A percentile compares a stretch with the other conserved stretches of the same genome.
phyloP scores from a whole-genome alignment of 768 basidiomycete species.

The Naganishia vishniacii region DNA sequence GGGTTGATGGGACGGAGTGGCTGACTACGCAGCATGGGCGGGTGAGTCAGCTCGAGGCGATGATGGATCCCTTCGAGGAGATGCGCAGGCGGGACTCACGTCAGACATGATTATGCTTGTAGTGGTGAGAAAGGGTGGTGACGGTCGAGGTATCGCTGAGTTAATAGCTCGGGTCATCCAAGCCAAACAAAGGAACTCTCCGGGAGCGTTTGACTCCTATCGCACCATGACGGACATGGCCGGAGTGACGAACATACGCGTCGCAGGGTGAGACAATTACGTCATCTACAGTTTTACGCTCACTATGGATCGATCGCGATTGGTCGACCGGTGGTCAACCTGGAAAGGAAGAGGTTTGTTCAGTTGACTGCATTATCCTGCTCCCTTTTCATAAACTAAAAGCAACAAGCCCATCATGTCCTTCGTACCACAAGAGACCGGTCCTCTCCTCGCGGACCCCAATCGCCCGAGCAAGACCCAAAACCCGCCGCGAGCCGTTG shows the following conservation, averaged over 20 bases:
- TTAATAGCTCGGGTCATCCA: not conserved
- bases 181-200: conserved; percentile 4
- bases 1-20: not conserved
- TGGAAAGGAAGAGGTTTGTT: too few relatives aligned
- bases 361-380: too few relatives aligned
- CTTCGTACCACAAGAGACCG: conserved; percentile 26
- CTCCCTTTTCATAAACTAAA: too few relatives aligned
- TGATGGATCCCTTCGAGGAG: too few relatives aligned
- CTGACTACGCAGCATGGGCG: not conserved
- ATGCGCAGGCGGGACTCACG: not conserved
- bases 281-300: conserved; percentile 5
- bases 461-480: conserved; percentile 17
- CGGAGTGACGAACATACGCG: conserved; percentile 3
- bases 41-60: not conserved
- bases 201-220: too few relatives aligned
- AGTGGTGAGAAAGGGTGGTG: not conserved
- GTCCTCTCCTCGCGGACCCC: conserved; percentile 26
- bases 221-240: not conserved
- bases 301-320: conserved; percentile 16
- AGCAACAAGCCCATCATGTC: conserved; percentile 15
- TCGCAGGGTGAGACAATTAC: conserved; percentile 17
- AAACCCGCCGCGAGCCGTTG: conserved; percentile 18
- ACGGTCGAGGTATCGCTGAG: not conserved
- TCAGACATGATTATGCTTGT: conserved; percentile 10
- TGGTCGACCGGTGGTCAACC: not conserved